phyloP scores from a whole-genome alignment of 176 grass and related monocot genomes.

The Elaeis guineensis region DNA sequence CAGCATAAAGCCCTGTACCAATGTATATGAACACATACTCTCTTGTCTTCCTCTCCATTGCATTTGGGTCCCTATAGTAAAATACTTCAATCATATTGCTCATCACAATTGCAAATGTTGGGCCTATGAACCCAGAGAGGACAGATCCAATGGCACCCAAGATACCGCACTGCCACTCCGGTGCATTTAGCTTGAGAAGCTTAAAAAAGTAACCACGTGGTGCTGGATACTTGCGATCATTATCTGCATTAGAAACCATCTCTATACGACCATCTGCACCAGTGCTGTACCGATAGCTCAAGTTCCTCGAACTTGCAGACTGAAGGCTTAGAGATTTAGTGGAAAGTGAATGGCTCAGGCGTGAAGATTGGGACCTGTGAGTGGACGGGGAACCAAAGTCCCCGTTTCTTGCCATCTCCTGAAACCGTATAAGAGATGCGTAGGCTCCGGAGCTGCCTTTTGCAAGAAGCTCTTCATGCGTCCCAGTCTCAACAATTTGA shows the following conservation, averaged over 20 bases:
- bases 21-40: slow-evolving; percentile 95
- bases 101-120: slow-evolving; percentile 96
- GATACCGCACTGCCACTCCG: slow-evolving; percentile 88
- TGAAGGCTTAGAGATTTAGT: slow-evolving; percentile 95
- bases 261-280: slow-evolving; percentile 96
- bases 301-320: slow-evolving; percentile 79
- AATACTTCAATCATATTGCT: slow-evolving; percentile 93
- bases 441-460: slow-evolving; percentile 78
- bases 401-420: slow-evolving; percentile 61
- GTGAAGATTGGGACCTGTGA: slow-evolving; percentile 65
- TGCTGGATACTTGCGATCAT: slow-evolving; percentile 83
- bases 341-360: slow-evolving; percentile 87
- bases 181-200: slow-evolving; percentile 89
- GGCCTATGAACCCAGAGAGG: slow-evolving; percentile 89
- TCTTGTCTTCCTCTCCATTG: slow-evolving; percentile 85
- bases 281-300: slow-evolving; percentile 97
- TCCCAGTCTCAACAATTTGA: slow-evolving; percentile 88
- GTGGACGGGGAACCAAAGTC: slow-evolving; percentile 64
- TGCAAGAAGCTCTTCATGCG: slow-evolving; percentile 67
- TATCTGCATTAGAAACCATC: slow-evolving; percentile 86
- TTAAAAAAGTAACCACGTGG: slow-evolving; percentile 91
- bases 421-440: slow-evolving; percentile 80
- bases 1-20: slow-evolving; percentile 84
- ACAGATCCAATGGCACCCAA: slow-evolving; percentile 85
- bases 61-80: slow-evolving; percentile 76